Base-by-base conservation (phyloP, 805 yeast genomes). In the Alloascoidea hylecoeti region DNA sequence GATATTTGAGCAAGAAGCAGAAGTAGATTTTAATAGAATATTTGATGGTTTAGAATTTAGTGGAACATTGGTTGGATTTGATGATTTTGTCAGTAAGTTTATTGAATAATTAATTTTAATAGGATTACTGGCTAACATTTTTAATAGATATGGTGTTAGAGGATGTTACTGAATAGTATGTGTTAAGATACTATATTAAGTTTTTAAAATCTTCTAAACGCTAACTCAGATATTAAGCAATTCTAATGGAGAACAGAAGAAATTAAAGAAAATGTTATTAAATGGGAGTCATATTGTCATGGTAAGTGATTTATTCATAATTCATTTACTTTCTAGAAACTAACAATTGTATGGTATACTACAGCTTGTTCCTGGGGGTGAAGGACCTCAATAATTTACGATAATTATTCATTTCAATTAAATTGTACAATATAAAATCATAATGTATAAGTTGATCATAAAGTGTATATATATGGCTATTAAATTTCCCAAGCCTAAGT, bases 31-130 rank as follows among this genome's bases (percentile, higher is more conserved):
- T 14, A 15, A 12, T 12, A n/a, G 12, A n/a, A n/a, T n/a, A n/a
- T n/a, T n/a, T n/a, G n/a, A n/a, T n/a, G n/a, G 64, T 68, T 74
- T 74, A 53, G 96, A 88, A 54, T 92, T 85, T 53, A 68, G 71
- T n/a, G 98, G 98, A 1, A 83, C 76, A 3, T 64, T 92, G 38
- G 72, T 80, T 18, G 97, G 97, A 1, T 89, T 89, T 56, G 98
- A 92, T 55, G 97, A 92, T 57, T 89, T 79, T 49, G 96, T 92
- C 42, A 92, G 63, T 48, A 52, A 45, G 62, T 43, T 3, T 12
- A 32, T 16, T 35, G 14, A 17, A 3, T 14, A 15, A 13, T n/a
- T 18, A 15, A 2, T 27, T n/a, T 15, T 15, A n/a, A 33, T 6
- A 15, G 17, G 27, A 30, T 18, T 15, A 5, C 9, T 35, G 16